Base-by-base conservation (phyloP, 108 stramenopile species). In the Fistulifera solaris region DNA sequence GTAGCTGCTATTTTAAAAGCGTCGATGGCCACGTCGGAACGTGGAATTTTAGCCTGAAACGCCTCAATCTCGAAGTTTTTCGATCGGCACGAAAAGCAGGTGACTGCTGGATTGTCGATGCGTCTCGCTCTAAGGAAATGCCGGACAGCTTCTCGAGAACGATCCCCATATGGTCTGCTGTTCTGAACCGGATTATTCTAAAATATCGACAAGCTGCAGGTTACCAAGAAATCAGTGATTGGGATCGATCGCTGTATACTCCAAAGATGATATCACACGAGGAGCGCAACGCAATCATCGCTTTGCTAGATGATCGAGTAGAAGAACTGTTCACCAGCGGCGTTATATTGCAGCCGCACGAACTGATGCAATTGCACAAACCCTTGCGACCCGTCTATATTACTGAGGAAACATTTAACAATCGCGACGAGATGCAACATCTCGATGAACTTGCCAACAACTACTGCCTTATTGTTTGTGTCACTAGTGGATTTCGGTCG, bases 141-240 rank as follows among this genome's bases (percentile, higher is more conserved):
- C 83, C 83, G 0, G 87, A 89, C 59, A 82, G 80, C 56, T 70
- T 89, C 42, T 71, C 79, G 0, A 54, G 74, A 43, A 85, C 87
- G 2, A 76, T 89, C 31, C 87, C 87, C 10, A 85, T 89, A 53
- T 85, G 87, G 87, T 72, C 76, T 10, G 59, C 60, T 47, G 78
- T 73, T 10, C 40, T 89, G 59, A 89, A 89, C 70, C 70, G 75
- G 22, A 58, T 81, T 21, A 75, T 62, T 14, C 38, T 47, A 38
- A 46, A 42, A 44, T 84, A 72, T 54, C 66, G 73, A 24, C 28
- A 27, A n/a, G 68, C 31, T 6, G n/a, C 62, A 16, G 1, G 24
- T 25, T 28, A n/a, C 17, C 11, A 39, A 53, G 16, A 52, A 31
- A 23, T 4, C 23, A 15, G 26, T 39, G 12, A 42, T 18, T 75